Evolutionary conservation across 1,284 basidiomycete species (phyloP).

Genomic region (Leucoagaricus sp.): DNA sequence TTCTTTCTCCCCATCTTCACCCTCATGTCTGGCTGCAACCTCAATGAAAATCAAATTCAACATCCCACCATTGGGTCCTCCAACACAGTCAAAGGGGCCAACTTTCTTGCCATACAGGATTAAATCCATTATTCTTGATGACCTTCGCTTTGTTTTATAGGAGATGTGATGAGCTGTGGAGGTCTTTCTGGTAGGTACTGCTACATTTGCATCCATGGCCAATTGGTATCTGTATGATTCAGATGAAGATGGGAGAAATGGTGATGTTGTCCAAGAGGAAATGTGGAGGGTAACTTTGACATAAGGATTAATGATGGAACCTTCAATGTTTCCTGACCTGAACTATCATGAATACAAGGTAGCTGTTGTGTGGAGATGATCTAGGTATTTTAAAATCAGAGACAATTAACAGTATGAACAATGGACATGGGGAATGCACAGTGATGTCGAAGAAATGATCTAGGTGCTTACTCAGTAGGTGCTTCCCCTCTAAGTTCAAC

Average conservation of each 20-base stretch:
- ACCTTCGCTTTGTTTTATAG: conserved; percentile 52
- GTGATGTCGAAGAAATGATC: conserved; percentile 69
- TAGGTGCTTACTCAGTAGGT: conserved; percentile 54
- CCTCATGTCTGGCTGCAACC: conserved; percentile 67
- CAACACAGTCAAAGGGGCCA: conserved; percentile 71
- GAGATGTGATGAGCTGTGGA: conserved; percentile 36
- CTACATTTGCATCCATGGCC: no score
- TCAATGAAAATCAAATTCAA: conserved; percentile 79
- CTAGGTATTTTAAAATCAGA: conserved; percentile 13
- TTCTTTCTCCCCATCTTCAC: conserved; percentile 56
- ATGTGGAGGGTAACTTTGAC: conserved; percentile 35
- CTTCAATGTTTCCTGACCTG: conserved; percentile 62
- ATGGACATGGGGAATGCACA: neutral
- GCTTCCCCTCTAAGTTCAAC: conserved; percentile 68
- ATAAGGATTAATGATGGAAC: conserved; percentile 37
- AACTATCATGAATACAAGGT: conserved; percentile 71
- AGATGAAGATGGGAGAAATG: conserved; percentile 50
- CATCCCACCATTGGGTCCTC: conserved; percentile 50
- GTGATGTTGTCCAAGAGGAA: conserved; percentile 57
- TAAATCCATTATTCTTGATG: conserved; percentile 84
- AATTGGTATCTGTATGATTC: no score
- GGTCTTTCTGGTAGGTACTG: no score
- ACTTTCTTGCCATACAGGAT: conserved; percentile 79
- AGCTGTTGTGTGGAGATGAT: conserved; percentile 95
- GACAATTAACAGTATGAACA: no score